phyloP scores from a whole-genome alignment of 306 rosid genomes.

The Prunus fruticosa region DNA sequence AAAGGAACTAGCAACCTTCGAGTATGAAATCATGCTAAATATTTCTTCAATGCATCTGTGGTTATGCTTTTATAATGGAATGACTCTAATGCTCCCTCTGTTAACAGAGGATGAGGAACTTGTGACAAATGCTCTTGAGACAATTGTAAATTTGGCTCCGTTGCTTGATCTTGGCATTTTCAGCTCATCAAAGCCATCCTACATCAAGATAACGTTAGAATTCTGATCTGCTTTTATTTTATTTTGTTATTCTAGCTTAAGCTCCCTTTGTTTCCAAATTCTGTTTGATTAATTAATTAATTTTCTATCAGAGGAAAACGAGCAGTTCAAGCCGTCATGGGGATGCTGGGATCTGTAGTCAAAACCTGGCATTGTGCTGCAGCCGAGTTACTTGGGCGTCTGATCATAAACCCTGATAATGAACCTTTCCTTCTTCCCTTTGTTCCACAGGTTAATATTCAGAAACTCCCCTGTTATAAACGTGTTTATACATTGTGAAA shows the following conservation, averaged over 20 bases:
- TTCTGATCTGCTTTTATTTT: slow-evolving; percentile 5
- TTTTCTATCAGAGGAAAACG: slow-evolving; percentile 64
- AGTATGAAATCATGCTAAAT: not conserved
- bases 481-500: not conserved
- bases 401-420: slow-evolving; percentile 90
- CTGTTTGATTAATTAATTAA: slow-evolving; percentile 18
- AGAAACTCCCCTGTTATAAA: not conserved
- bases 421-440: slow-evolving; percentile 88
- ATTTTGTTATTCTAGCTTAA: not conserved
- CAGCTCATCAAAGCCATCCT: slow-evolving; percentile 88
- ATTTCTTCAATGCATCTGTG: not conserved
- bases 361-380: slow-evolving; percentile 97
- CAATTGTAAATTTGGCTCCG: slow-evolving; percentile 95
- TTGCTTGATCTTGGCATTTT: slow-evolving; percentile 85
- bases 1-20: not conserved
- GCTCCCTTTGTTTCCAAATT: slow-evolving; percentile 16
- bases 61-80: slow-evolving; percentile 5
- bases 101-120: slow-evolving; percentile 96
- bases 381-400: slow-evolving; percentile 93
- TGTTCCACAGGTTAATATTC: slow-evolving; percentile 66
- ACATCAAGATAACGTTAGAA: slow-evolving; percentile 90
- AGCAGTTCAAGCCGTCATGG: slow-evolving; percentile 90
- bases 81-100: slow-evolving; percentile 23
- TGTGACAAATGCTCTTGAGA: slow-evolving; percentile 94
- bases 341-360: slow-evolving; percentile 77